Evolutionary conservation across 495 filamentous ascomycete species (phyloP).

Genomic region (Immersiella caudata): DNA sequence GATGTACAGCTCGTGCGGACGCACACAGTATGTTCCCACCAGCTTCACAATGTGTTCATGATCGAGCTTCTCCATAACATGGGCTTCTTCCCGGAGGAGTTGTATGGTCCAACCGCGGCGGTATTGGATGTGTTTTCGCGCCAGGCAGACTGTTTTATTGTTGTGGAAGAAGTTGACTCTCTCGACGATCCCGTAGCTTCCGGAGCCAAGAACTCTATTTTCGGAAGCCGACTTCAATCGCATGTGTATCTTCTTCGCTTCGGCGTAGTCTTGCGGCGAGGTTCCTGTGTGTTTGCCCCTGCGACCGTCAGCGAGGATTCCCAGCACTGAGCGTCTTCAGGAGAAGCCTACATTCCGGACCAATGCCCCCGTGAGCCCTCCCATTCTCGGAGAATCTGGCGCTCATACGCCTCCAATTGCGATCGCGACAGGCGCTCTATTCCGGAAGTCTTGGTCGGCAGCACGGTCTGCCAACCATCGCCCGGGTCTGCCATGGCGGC

Average conservation of each 20-base stretch:
- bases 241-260: constrained; percentile 39
- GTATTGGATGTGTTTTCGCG: constrained; percentile 37
- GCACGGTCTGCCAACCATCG: constrained; percentile 38
- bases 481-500: constrained; percentile 35
- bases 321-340: not conserved
- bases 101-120: constrained; percentile 31
- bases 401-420: constrained; percentile 36
- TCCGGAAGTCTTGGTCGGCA: constrained; percentile 35
- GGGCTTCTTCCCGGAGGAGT: constrained; percentile 42
- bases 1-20: constrained; percentile 37
- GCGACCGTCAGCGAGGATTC: constrained; percentile 13
- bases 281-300: constrained; percentile 38
- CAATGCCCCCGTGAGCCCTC: constrained; percentile 35
- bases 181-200: constrained; percentile 42
- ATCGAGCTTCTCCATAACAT: constrained; percentile 47
- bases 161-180: constrained; percentile 37
- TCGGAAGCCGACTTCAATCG: constrained; percentile 34
- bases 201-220: constrained; percentile 32
- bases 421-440: constrained; percentile 34
- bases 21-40: constrained; percentile 45
- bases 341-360: constrained; percentile 40
- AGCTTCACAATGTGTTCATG: constrained; percentile 49
- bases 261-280: constrained; percentile 33
- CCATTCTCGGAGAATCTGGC: constrained; percentile 39
- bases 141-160: constrained; percentile 38